These are phyloP conservation scores for Dimocarpus longan DNA, from an alignment of 345 rosid genomes.

Conservation along the genomic window DNA sequence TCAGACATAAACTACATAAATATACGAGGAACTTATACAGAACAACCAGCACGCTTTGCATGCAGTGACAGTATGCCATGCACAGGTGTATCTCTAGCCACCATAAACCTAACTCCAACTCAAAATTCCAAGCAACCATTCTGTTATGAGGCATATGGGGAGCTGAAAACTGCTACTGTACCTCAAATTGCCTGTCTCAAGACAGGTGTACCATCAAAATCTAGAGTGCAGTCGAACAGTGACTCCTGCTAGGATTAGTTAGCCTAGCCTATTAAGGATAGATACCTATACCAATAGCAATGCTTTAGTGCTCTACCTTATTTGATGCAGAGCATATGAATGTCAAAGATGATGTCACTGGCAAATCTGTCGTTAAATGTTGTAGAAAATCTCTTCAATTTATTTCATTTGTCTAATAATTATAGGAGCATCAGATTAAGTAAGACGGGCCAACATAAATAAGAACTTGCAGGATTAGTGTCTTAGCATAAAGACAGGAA, in stretches of 20 bases:
- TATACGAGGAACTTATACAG: conserved; percentile 79
- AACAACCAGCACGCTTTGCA: conserved; percentile 63
- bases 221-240: conserved; percentile 25
- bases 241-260: conserved; percentile 46
- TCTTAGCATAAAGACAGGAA: background rate
- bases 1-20: conserved; percentile 65
- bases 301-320: background rate
- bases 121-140: conserved; percentile 52
- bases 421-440: background rate
- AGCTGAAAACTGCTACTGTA: conserved; percentile 51
- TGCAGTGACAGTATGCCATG: conserved; percentile 89
- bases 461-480: background rate
- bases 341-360: background rate
- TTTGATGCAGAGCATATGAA: background rate
- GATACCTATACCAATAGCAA: background rate
- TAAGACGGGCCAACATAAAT: background rate
- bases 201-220: conserved; percentile 45
- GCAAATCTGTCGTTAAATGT: conserved; percentile 5
- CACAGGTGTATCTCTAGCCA: conserved; percentile 57
- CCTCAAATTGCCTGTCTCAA: conserved; percentile 74
- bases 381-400: background rate
- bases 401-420: background rate
- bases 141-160: conserved; percentile 86
- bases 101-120: conserved; percentile 57
- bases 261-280: background rate